phyloP scores from a whole-genome alignment of 2,329 filamentous ascomycete species.

The Venturia aucupariae region DNA sequence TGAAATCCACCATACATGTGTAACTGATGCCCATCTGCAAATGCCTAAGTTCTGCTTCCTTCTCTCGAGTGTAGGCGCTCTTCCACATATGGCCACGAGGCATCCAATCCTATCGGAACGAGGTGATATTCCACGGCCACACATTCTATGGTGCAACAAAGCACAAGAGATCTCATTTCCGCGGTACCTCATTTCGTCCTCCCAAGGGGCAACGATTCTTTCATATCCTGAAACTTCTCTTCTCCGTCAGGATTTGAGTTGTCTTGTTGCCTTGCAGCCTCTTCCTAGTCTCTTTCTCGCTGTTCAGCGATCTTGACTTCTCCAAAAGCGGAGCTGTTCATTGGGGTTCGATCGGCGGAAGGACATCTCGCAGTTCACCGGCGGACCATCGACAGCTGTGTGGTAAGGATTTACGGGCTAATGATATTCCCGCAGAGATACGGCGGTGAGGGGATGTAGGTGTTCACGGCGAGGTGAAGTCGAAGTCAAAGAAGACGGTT shows the following conservation, averaged over 20 bases:
- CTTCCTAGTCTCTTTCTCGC: background rate
- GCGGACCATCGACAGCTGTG: background rate
- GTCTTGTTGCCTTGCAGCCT: background rate
- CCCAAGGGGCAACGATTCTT: background rate
- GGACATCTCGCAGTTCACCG: too few relatives aligned
- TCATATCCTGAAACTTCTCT: background rate
- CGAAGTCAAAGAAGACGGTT: background rate
- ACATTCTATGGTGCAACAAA: background rate
- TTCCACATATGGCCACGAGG: background rate
- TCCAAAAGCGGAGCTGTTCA: background rate
- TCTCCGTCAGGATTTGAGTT: background rate
- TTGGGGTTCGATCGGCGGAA: background rate
- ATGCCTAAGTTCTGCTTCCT: background rate
- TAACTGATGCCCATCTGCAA: background rate
- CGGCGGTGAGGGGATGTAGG: background rate
- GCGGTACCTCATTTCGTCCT: background rate
- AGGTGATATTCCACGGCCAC: background rate
- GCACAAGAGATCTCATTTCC: background rate
- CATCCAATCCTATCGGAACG: background rate
- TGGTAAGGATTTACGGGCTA: background rate
- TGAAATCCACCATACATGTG: background rate
- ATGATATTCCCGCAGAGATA: background rate
- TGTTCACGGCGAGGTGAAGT: background rate
- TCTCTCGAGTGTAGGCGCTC: background rate
- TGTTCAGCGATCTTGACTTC: background rate